A percentile compares a stretch with the other conserved stretches of the same genome.
These are phyloP conservation scores for Typha latifolia DNA, from an alignment of 176 grass and related monocot genomes.

Conservation along the genomic window DNA sequence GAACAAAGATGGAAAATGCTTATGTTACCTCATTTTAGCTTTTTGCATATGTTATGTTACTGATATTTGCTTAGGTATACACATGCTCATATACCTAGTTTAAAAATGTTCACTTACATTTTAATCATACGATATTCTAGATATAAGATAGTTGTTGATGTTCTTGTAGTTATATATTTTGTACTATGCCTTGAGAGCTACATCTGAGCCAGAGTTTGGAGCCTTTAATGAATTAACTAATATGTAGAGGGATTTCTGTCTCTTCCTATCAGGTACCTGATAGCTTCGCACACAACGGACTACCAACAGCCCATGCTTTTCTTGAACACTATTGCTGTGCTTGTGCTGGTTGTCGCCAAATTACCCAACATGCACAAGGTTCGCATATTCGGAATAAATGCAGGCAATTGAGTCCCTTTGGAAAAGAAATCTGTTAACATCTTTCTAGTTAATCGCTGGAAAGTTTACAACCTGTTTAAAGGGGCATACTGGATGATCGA, in stretches of 20 bases:
- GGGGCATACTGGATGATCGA: background rate
- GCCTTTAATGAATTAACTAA: too few relatives aligned
- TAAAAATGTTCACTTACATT: too few relatives aligned
- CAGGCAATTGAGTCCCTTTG: conserved; percentile 24
- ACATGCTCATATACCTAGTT: too few relatives aligned
- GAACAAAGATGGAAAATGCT: too few relatives aligned
- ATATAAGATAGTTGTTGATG: too few relatives aligned
- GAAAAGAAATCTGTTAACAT: conserved; percentile 7
- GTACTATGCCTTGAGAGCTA: background rate
- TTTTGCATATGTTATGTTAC: too few relatives aligned
- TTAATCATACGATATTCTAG: too few relatives aligned
- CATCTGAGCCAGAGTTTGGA: background rate
- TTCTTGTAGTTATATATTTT: background rate
- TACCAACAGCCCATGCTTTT: conserved; percentile 59
- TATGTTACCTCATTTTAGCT: too few relatives aligned
- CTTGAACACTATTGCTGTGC: conserved; percentile 45
- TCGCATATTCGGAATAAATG: conserved; percentile 60
- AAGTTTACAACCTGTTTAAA: conserved; percentile 16
- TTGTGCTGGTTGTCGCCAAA: conserved; percentile 45
- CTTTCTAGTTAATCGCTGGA: conserved; percentile 16
- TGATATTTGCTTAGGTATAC: too few relatives aligned
- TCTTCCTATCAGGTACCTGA: conserved; percentile 40
- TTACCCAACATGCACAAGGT: conserved; percentile 64
- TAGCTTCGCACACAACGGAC: conserved; percentile 45
- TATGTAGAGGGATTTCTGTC: background rate